A percentile compares a stretch with the other conserved stretches of the same genome.
These are phyloP conservation scores for Speleostelium caveatum DNA, from an alignment of 78 protist species.

Conservation along the genomic window DNA sequence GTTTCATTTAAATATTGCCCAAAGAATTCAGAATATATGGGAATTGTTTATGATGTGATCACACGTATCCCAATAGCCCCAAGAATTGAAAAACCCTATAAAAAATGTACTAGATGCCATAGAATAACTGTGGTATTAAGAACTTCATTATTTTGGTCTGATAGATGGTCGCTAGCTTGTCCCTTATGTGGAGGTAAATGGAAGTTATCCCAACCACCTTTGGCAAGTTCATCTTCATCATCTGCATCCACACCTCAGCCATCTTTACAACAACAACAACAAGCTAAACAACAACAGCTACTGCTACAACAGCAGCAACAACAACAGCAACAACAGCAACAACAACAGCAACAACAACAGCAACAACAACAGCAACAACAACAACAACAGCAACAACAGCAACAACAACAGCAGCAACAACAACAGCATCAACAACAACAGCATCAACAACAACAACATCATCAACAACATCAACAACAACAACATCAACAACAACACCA, in stretches of 20 bases:
- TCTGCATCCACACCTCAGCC: neutral
- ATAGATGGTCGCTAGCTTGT: constrained; percentile 72
- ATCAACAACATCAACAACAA: neutral
- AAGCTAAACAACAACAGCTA: neutral
- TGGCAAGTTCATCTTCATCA: neutral
- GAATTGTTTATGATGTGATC: constrained; percentile 44
- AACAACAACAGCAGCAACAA: constrained; percentile 8
- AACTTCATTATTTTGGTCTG: constrained; percentile 74
- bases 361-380: neutral
- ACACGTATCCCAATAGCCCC: constrained; percentile 67
- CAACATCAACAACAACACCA: constrained; percentile 1
- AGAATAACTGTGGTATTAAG: constrained; percentile 51
- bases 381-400: neutral
- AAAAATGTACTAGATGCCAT: constrained; percentile 73
- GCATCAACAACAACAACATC: neutral
- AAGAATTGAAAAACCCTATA: constrained; percentile 66
- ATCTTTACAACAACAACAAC: neutral
- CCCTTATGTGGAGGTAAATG: constrained; percentile 80
- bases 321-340: constrained; percentile 5
- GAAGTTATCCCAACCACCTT: constrained; percentile 15
- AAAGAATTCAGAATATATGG: constrained; percentile 53
- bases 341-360: constrained; percentile 30
- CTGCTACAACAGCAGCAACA: constrained; percentile 21
- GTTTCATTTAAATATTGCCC: constrained; percentile 41
- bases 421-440: neutral